Base-by-base conservation (phyloP, 2,329 filamentous ascomycete species). In the Penicillium sp. region DNA sequence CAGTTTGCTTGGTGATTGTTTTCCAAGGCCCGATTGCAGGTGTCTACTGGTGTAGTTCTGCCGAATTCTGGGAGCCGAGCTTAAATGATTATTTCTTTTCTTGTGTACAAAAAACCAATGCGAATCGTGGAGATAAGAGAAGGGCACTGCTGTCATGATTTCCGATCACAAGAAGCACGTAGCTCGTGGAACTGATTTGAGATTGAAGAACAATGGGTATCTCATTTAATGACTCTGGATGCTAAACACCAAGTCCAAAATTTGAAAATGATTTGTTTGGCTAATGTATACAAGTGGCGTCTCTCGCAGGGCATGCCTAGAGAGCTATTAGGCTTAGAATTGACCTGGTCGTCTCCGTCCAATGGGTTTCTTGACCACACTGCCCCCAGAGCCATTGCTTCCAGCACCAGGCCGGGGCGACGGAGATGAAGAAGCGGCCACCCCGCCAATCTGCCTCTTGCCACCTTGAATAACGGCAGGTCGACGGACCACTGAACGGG, bases 301-400 rank as follows among this genome's bases (percentile, higher is more conserved):
- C 16, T 14, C n/a, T 11, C 13, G 30, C 28, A 19, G 22, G 28
- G 8, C 22, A n/a, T n/a, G 11, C 22, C 4, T 3, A 1, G 10
- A 35, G 11, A 7, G n/a, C 11, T 26, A 16, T 7, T 4, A 10
- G 19, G 19, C 6, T 53, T 68, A 75, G 46, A 78, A 76, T 5
- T 76, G 71, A 16, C 77, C 75, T 6, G 73, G 71, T 54, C 72
- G 72, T 52, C 75, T 71, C 28, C 71, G 71, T 11, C 75, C 65
- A 37, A 66, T 65, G 35, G 77, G 77, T 59, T 71, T 78, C 63
- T 74, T 78, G 10, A 79, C 77, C 53, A 78, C 77, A 58, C 75
- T 78, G 19, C 75, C 71, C 38, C 71, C 71, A 28, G 67, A 65
- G 42, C 65, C 58, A 35, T 67, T 59, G 16, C 52, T 57, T 54